Evolutionary conservation across 306 rosid species (phyloP).

Genomic region (Medicago arabica): DNA sequence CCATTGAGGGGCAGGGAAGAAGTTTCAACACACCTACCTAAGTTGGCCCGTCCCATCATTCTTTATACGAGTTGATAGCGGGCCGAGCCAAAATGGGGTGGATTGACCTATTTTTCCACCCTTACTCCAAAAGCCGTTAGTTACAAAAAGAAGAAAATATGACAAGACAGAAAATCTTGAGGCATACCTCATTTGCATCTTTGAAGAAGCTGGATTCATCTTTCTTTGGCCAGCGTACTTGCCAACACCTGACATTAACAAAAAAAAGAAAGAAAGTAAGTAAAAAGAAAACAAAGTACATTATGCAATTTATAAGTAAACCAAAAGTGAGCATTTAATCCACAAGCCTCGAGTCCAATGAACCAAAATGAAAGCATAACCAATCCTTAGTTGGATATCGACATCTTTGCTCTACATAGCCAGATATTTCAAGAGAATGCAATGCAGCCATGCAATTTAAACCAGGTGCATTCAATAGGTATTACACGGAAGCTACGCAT

Average conservation of each 20-base stretch:
- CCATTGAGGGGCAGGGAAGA: neutral
- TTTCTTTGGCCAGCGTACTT: slow-evolving; percentile 58
- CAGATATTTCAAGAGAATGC: neutral
- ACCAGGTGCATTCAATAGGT: neutral
- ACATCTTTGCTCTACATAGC: slow-evolving; percentile 3
- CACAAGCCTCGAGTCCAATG: slow-evolving; percentile 9
- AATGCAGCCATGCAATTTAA: slow-evolving; percentile 29
- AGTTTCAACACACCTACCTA: neutral
- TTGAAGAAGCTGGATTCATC: slow-evolving; percentile 50
- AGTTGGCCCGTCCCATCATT: neutral
- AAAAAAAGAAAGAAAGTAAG: slow-evolving; percentile 1
- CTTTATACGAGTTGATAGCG: neutral
- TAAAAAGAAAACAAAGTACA: neutral
- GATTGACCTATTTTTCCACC: neutral
- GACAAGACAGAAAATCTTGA: slow-evolving; percentile 11
- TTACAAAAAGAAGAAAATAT: neutral
- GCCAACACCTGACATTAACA: slow-evolving; percentile 51
- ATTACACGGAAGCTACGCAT: neutral
- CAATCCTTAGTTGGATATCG: neutral
- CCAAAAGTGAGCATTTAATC: slow-evolving; percentile 21
- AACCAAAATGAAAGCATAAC: slow-evolving; percentile 19
- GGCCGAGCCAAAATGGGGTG: neutral
- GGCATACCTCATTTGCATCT: slow-evolving; percentile 61
- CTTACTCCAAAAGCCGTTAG: neutral
- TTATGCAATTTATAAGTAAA: slow-evolving; percentile 4